Base-by-base conservation (phyloP, 257 asterid species). In the Capsicum rhomboideum region DNA sequence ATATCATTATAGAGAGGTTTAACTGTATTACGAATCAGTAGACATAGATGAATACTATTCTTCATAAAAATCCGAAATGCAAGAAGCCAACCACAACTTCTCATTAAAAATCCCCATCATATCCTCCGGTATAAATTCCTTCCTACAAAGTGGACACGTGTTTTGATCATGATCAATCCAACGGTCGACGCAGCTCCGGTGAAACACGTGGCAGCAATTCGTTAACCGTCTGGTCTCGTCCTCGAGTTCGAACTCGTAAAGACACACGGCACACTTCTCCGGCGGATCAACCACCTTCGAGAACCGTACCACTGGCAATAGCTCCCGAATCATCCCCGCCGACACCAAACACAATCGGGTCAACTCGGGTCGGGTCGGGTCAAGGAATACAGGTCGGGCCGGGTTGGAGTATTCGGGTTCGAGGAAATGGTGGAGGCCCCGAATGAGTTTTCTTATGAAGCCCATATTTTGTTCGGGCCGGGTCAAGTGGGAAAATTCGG, bases 351-450 rank as follows among this genome's bases (percentile, higher is more conserved):
- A 46, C 17, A 44, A 1, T 10, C 29, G 52, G 68, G 74, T 21
- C 63, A 56, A 81, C 23, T 10, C 20, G 37, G 88, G 83, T 79
- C 72, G 9, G 55, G 75, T 23, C 71, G 58, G n/a, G n/a, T n/a
- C n/a, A n/a, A n/a, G n/a, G n/a, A n/a, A n/a, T n/a, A n/a, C n/a
- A n/a, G 82, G 20, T 8, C 34, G 63, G 87, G 80, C n/a, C n/a
- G n/a, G n/a, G n/a, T n/a, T n/a, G n/a, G n/a, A n/a, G n/a, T n/a
- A n/a, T n/a, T 86, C 90, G 50, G 90, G 88, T 56, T 88, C 91
- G 0, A 92, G 85, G 71, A 94, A 93, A 28, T 90, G 95, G 2
- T 90, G 86, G 18, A 93, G 84, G 7, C 98, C 98, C 14, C 93
- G 23, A 4, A 87, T 77, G 29, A 89, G 84, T 83, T 86, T 90